phyloP scores from a whole-genome alignment of 306 rosid species.

The Luffa acutangula region DNA sequence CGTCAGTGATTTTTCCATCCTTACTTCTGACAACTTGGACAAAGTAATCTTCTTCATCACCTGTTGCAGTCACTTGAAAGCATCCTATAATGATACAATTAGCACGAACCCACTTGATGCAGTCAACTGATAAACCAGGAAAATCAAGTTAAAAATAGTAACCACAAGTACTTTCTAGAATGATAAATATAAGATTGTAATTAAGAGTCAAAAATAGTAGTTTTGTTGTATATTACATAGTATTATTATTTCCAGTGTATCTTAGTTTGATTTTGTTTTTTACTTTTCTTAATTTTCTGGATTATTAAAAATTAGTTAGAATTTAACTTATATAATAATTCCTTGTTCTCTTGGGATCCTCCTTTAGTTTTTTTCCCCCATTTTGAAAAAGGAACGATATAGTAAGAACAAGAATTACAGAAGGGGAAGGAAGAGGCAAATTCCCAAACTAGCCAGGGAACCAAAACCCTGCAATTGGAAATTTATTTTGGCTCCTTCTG shows the following conservation, averaged over 20 bases:
- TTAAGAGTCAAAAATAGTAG: not conserved
- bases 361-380: not conserved
- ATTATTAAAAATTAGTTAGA: not conserved
- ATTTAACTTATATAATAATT: not conserved
- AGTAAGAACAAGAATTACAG: not conserved
- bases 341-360: not conserved
- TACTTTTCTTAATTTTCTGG: not conserved
- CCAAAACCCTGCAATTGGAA: not conserved
- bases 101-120: conserved; percentile 71
- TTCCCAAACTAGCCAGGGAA: not conserved
- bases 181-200: not conserved
- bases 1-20: conserved; percentile 61
- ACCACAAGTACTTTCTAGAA: not conserved
- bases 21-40: conserved; percentile 63
- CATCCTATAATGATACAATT: conserved; percentile 84
- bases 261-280: not conserved
- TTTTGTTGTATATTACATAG: not conserved
- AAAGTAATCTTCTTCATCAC: conserved; percentile 62
- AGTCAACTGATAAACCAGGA: conserved; percentile 57
- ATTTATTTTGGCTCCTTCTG: not conserved
- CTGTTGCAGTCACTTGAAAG: conserved; percentile 60
- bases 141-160: not conserved
- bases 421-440: not conserved
- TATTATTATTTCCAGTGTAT: not conserved
- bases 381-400: not conserved